phyloP scores from a whole-genome alignment of 2,329 filamentous ascomycete species.

The Pseudogymnoascus sp. region DNA sequence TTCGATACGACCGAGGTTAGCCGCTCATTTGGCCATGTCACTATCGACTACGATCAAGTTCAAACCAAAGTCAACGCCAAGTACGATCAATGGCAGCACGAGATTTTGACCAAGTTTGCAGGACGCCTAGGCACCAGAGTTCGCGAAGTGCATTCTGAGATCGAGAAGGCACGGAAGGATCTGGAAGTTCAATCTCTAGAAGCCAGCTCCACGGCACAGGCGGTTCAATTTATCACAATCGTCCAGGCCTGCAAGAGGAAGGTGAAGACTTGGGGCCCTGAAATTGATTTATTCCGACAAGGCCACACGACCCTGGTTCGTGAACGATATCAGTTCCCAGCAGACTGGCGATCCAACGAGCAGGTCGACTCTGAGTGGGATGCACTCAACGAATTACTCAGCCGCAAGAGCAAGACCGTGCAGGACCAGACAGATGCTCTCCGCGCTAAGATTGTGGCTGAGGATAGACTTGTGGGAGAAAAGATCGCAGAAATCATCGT shows the following conservation, averaged over 20 bases:
- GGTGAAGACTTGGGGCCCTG: conserved; percentile 87
- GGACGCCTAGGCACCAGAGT: conserved; percentile 81
- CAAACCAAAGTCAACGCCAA: conserved; percentile 98
- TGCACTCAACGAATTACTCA: conserved; percentile 82
- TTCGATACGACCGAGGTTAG: conserved; percentile 97
- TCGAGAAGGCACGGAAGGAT: conserved; percentile 83
- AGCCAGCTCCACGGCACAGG: conserved; percentile 90
- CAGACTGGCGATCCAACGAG: conserved; percentile 91
- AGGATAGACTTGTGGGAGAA: conserved; percentile 84
- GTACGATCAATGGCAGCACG: conserved; percentile 99
- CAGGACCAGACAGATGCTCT: conserved; percentile 93
- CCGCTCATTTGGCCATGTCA: conserved; percentile 85
- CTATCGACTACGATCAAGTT: conserved; percentile 96
- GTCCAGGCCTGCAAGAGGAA: conserved; percentile 95
- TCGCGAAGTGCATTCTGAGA: conserved; percentile 84
- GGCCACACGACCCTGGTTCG: conserved; percentile 87
- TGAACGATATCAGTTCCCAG: conserved; percentile 87
- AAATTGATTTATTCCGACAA: conserved; percentile 92
- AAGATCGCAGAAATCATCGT: conserved; percentile 78
- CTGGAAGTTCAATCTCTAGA: conserved; percentile 89
- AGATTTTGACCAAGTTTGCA: conserved; percentile 91
- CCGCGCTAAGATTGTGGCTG: conserved; percentile 86
- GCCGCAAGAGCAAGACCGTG: conserved; percentile 89
- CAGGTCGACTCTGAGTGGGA: conserved; percentile 97
- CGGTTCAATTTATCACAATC: conserved; percentile 96